Conservation (phyloP, 2,329 filamentous ascomycete species). For the Coniochaeta sp. region DNA sequence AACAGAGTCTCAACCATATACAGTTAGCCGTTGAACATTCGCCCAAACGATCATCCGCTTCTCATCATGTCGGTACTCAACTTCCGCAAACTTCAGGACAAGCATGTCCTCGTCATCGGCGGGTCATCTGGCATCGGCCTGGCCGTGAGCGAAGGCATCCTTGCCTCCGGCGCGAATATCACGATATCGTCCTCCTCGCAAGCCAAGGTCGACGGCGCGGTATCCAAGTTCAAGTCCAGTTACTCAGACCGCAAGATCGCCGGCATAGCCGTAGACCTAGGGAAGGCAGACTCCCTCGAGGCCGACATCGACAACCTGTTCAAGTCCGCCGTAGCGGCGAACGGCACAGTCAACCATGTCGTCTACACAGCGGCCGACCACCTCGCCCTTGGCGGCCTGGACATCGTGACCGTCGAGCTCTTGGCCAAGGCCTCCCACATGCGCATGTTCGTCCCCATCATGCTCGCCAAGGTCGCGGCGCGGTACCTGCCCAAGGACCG, state of each 20-base stretch:
- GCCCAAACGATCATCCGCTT: background rate
- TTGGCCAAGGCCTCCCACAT: constrained; percentile 19
- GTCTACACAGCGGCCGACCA: constrained; percentile 21
- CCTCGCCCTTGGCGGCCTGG: constrained; percentile 11
- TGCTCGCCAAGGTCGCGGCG: constrained; percentile 23
- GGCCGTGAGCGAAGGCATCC: constrained; percentile 47
- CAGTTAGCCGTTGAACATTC: background rate
- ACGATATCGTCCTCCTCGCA: constrained; percentile 52
- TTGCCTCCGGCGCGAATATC: constrained; percentile 49
- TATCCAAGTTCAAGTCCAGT: constrained; percentile 17
- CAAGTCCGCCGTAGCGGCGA: constrained; percentile 13
- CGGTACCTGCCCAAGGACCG: constrained; percentile 17
- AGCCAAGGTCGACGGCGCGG: constrained; percentile 36
- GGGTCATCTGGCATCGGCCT: constrained; percentile 58
- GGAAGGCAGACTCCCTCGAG: constrained; percentile 21
- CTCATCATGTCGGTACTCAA: constrained; percentile 10
- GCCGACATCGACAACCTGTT: constrained; percentile 21
- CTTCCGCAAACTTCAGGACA: constrained; percentile 25
- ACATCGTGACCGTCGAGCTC: constrained; percentile 16
- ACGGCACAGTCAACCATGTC: constrained; percentile 15
- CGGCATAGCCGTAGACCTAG: constrained; percentile 20
- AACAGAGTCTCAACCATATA: background rate
- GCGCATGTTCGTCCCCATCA: constrained; percentile 22
- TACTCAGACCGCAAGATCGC: constrained; percentile 11
- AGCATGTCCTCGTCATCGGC: constrained; percentile 51